A percentile compares a stretch with the other conserved stretches of the same genome.
phyloP scores from a whole-genome alignment of 1,284 basidiomycete genomes.

The Prillingera fragicola region DNA sequence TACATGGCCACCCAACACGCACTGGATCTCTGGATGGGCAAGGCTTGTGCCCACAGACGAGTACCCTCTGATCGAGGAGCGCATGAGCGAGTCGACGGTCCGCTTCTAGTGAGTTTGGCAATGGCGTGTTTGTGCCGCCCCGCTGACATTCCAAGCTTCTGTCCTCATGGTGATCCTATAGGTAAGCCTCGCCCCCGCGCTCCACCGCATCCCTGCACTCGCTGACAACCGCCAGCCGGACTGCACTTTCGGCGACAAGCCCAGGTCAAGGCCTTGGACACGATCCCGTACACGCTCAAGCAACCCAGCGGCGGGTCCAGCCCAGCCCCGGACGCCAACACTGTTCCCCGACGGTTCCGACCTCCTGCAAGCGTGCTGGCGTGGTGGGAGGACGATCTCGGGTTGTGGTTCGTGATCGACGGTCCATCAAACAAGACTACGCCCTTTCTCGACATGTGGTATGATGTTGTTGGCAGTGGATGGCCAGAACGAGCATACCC shows the following conservation, averaged over 20 bases:
- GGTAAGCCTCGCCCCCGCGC: constrained; percentile 1
- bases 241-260: constrained; percentile 22
- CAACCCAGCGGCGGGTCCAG: constrained; percentile 1
- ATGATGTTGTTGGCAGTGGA: constrained; percentile 8
- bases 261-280: constrained; percentile 26
- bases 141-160: constrained; percentile 11
- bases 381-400: constrained; percentile 36
- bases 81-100: neutral
- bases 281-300: constrained; percentile 3
- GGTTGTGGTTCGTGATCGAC: constrained; percentile 26
- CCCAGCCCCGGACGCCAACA: neutral
- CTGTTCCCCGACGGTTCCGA: constrained; percentile 6
- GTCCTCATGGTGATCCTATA: constrained; percentile 6
- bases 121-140: too few species aligned
- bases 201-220: neutral
- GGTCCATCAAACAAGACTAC: neutral
- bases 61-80: constrained; percentile 14
- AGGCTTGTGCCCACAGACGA: constrained; percentile 7
- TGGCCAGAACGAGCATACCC: neutral
- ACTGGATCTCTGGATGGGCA: constrained; percentile 13
- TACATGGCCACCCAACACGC: too few species aligned
- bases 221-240: constrained; percentile 2
- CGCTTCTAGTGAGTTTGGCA: constrained; percentile 11
- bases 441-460: constrained; percentile 16
- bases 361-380: constrained; percentile 15